phyloP scores from a whole-genome alignment of 1,284 basidiomycete genomes.

The Irpex sp. region DNA sequence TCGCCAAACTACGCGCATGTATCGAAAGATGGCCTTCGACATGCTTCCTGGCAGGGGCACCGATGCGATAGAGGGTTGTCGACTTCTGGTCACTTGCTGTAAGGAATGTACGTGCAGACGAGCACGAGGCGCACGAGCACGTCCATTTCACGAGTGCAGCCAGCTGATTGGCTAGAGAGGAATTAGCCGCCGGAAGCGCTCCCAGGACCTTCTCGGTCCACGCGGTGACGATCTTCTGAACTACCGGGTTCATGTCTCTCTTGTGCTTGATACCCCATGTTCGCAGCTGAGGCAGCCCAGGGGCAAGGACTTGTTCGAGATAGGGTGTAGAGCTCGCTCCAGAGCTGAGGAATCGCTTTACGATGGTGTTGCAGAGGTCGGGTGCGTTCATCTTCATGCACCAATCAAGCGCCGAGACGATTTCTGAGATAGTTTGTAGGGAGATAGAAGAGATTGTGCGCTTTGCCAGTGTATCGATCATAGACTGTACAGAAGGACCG shows the following conservation, averaged over 20 bases:
- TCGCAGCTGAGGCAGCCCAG: neutral
- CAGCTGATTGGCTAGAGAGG: neutral
- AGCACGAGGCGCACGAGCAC: conserved; percentile 1
- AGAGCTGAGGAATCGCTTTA: neutral
- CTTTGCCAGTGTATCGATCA: neutral
- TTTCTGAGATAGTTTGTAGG: neutral
- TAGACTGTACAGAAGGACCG: neutral
- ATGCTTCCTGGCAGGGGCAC: neutral
- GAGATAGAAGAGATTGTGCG: neutral
- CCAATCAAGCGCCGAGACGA: neutral
- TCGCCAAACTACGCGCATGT: neutral
- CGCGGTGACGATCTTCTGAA: neutral
- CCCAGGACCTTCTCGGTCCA: conserved; percentile 2
- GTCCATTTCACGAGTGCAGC: neutral
- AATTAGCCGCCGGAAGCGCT: neutral
- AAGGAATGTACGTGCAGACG: neutral
- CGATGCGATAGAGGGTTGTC: neutral
- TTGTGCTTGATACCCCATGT: neutral
- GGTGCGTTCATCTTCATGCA: neutral
- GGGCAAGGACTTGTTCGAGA: neutral
- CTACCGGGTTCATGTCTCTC: neutral
- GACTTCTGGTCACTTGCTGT: neutral
- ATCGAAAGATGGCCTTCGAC: neutral
- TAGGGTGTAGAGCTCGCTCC: neutral
- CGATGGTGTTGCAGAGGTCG: neutral